Conservation (phyloP, 352 stramenopile species). For the Phytophthora colocasiae region DNA sequence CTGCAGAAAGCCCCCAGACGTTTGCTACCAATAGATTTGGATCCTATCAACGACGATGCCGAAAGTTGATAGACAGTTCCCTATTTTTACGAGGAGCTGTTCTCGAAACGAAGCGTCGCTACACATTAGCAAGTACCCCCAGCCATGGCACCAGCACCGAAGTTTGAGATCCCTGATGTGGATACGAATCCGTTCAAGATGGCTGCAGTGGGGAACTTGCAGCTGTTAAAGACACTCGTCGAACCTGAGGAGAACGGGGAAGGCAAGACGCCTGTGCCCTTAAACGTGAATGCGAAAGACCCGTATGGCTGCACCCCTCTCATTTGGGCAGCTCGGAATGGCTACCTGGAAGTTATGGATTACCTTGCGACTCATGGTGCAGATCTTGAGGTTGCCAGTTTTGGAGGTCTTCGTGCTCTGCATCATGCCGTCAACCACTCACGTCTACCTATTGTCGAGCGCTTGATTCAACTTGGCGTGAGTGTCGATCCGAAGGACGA, state of each 20-base stretch:
- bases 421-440: slow-evolving; percentile 90
- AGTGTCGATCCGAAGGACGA: slow-evolving; percentile 86
- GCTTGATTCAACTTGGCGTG: slow-evolving; percentile 80
- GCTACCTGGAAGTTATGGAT: slow-evolving; percentile 82
- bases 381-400: slow-evolving; percentile 75
- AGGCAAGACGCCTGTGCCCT: slow-evolving; percentile 42
- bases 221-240: slow-evolving; percentile 73
- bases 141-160: slow-evolving; percentile 43
- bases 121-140: too few relatives aligned
- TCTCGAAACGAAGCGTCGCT: slow-evolving; percentile 18
- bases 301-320: slow-evolving; percentile 82
- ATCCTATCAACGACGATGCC: slow-evolving; percentile 2
- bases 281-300: slow-evolving; percentile 87
- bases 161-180: slow-evolving; percentile 80
- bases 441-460: slow-evolving; percentile 59
- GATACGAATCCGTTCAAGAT: slow-evolving; percentile 91
- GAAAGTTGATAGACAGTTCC: slow-evolving; percentile 7
- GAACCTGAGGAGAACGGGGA: slow-evolving; percentile 53
- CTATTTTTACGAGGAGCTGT: slow-evolving; percentile 16
- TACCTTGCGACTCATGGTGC: slow-evolving; percentile 74
- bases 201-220: slow-evolving; percentile 77
- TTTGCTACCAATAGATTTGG: slow-evolving; percentile 13
- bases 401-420: slow-evolving; percentile 80
- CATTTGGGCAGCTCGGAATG: slow-evolving; percentile 85
- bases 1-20: slow-evolving; percentile 16